phyloP scores from a whole-genome alignment of 768 basidiomycete species.

The Cystobasidium tubakii region DNA sequence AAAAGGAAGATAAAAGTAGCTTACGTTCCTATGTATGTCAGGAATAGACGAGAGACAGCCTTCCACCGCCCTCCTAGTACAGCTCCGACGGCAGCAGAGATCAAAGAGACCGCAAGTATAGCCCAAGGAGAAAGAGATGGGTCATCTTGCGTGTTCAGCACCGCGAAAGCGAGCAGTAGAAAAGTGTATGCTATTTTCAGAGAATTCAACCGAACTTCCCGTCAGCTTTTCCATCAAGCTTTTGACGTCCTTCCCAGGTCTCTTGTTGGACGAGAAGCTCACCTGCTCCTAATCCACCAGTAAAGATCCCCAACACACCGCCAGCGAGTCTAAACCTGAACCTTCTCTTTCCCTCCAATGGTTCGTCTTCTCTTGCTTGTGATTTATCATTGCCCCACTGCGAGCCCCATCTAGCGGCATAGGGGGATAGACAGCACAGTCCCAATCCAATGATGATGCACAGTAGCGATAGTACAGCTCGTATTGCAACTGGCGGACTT shows the following conservation, averaged over 20 bases:
- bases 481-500: not conserved
- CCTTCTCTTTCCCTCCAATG: not conserved
- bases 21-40: conserved; percentile 3
- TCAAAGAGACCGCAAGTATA: not conserved
- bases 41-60: not conserved
- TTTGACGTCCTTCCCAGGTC: too few relatives aligned
- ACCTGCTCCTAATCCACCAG: conserved; percentile 14
- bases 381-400: not conserved
- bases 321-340: not conserved
- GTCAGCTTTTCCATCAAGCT: too few relatives aligned
- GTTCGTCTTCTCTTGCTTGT: not conserved
- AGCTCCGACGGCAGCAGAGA: not conserved
- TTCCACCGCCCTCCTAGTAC: conserved; percentile 16
- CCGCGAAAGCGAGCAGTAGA: not conserved
- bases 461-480: not conserved
- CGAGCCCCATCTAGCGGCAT: conserved; percentile 18
- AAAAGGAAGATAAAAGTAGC: not conserved
- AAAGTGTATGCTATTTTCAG: not conserved
- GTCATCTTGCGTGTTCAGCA: not conserved
- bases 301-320: conserved; percentile 21
- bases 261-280: not conserved
- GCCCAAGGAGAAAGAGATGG: conserved; percentile 15
- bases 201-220: not conserved
- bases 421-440: conserved; percentile 12
- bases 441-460: not conserved